Evolutionary conservation across 441 rosid genomes (phyloP).

Genomic region (Erodium texanum): DNA sequence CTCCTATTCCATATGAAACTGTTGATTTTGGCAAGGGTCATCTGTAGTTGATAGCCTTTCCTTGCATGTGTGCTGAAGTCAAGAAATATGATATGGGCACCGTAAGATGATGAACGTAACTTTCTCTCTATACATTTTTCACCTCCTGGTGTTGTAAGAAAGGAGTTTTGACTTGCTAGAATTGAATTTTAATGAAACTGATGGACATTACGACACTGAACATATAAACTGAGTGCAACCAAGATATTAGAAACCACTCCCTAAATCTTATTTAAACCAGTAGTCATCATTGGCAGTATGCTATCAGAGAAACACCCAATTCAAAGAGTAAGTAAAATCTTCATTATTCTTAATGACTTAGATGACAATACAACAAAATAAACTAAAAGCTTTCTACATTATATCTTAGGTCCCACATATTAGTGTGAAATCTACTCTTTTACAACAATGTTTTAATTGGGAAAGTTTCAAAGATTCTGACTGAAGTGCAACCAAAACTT

Average conservation of each 20-base stretch:
- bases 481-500: not conserved
- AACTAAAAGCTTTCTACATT: not conserved
- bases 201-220: not conserved
- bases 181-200: not conserved
- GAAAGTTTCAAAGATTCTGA: constrained; percentile 8
- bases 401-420: not conserved
- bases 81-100: not conserved
- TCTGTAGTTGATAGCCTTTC: constrained; percentile 1
- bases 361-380: not conserved
- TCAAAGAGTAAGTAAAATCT: not conserved
- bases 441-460: not conserved
- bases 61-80: not conserved
- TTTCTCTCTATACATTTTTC: not conserved
- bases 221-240: not conserved
- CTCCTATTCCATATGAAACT: not conserved
- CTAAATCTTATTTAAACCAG: constrained; percentile 1
- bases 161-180: not conserved
- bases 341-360: not conserved
- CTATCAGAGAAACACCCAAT: not conserved
- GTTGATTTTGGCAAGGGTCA: not conserved
- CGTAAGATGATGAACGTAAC: not conserved
- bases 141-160: not conserved
- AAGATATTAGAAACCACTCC: not conserved
- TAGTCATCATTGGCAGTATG: not conserved
- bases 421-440: not conserved